Base-by-base conservation (phyloP, 805 yeast species). In the Candida cerambycidarum region DNA sequence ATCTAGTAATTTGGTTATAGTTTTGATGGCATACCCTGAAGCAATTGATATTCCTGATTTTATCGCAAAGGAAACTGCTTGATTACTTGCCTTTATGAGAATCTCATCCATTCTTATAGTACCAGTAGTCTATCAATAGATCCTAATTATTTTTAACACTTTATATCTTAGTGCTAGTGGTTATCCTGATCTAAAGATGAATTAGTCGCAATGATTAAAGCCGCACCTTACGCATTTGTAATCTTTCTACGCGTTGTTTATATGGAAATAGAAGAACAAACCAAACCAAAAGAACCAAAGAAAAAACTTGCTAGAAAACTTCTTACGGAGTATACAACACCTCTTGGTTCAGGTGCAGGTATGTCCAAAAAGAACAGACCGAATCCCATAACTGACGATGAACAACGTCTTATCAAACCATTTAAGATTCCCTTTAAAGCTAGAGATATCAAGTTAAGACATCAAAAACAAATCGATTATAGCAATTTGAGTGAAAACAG, bases 1-100 rank as follows among this genome's bases (percentile, higher is more conserved):
- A 14, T 75, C 82, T 32, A 85, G 63, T 44, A 83, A 71, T 39
- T 73, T 62, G 24, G 78, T 59, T n/a, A 85, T 76, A 0, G 84
- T 79, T 44, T 77, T 79, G 32, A 85, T 71, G 16, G 90, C 89
- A 62, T 79, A 85, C 0, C 84, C 79, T 0, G 89, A 79, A 0
- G 90, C 93, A 15, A 85, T 51, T 2, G 89, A 80, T 24, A 85
- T 76, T 0, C 93, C 89, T 1, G 90, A 84, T 43, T 84, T 69
- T 19, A 85, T 79, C 8, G 90, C 95, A 62, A 85, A 82, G 2
- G 88, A 76, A n/a, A 85, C 85, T 1, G 87, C 86, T 50, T 85
- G 89, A 39, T 78, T 79, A 23, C 89, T 85, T 2, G 93, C 93
- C 61, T 66, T 70, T 23, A 69, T 62, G 7, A 71, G 56, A 24